Evolutionary conservation across 1,284 basidiomycete species (phyloP), one percentile per base, ranked within the genome.

Genomic region (Irpex sp.): DNA sequence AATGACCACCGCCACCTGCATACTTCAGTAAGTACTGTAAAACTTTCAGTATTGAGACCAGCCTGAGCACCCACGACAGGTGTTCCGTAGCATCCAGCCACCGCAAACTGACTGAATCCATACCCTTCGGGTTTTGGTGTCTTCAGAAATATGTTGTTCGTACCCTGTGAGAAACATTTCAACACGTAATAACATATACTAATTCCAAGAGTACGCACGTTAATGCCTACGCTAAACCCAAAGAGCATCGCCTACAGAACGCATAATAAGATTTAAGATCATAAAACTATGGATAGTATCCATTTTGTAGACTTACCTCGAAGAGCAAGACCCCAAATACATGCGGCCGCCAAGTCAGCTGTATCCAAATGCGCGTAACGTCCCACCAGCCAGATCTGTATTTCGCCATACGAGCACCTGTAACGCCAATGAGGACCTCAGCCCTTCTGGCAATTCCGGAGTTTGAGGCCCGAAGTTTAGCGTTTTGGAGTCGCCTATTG

Each of bases 221-320:
- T 90, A 58, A 91, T 83, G 33, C 89, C 89, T 58, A 91, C 86
- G 45, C 77, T 70, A 68, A 90, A 90, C 2, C 88, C 88, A 68
- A 90, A 89, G 2, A 88, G 66, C 63, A 82, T 72, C 4, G 80
- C 83, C 82, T 84, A 35, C 8, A 33, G 33, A n/a, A 33, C 6
- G 12, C 5, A 51, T 48, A 37, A 37, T 59, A 18, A 51, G 23
- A 12, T 39, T 6, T 18, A 53, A 54, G 55, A 28, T 56, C 9
- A 21, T 12, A 6, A 14, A 7, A 45, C 10, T 14, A 7, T 45
- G 14, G 7, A 45, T n/a, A 14, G 45, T 18, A 1, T 4, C 23
- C 42, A 10, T 19, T 6, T 19, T 4, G 2, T 6, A 21, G 19
- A 56, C 68, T n/a, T 59, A 83, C 83, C 75, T 87, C 83, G 61